Base-by-base conservation (phyloP, 2,329 filamentous ascomycete species). In the Annulohypoxylon truncatum region DNA sequence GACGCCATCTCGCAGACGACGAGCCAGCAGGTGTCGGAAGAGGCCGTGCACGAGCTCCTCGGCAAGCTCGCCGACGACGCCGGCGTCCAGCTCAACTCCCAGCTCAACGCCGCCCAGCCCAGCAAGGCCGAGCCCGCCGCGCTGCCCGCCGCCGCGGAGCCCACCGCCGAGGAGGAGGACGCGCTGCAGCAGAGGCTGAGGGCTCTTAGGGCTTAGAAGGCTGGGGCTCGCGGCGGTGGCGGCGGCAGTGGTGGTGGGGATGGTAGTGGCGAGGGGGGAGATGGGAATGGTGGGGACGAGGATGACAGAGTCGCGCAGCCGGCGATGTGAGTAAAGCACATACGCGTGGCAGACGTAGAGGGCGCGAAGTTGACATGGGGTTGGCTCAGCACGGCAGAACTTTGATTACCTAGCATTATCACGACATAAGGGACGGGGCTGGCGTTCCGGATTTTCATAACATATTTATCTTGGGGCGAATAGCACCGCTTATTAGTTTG, bases 51-150 rank as follows among this genome's bases (percentile, higher is more conserved):
- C 78, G 89, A 93, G 71, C 81, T 97, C 67, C 91, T 97, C 80
- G 90, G 88, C 69, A 92, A 96, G 80, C 88, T 96, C 44, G 93
- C 93, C 68, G 94, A 97, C 78, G 93, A 96, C 78, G 93, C 92
- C 8, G 94, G 94, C 57, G 87, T 97, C 55, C 92, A 96, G 79
- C 83, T 97, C 66, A 89, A 89, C 71, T 87, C 91, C 76, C 92
- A 96, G 80, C 89, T 97, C 68, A 85, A 82, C 73, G 78, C 82
- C 61, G 84, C 85, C 2, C 84, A 83, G 40, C 83, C 86, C 20
- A 83, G 84, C 69, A 85, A 83, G 73, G 83, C 84, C 24, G 89
- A 90, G 48, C 86, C 90, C 6, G 79, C 78, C 13, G 69, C 66
- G 10, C 68, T 71, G 10, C 82, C 84, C 75, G 81, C 86, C 15